Evolutionary conservation across 768 basidiomycete genomes (phyloP), one percentile per base, ranked within the genome.

Genomic region (Pleurotus citrinopileatus): DNA sequence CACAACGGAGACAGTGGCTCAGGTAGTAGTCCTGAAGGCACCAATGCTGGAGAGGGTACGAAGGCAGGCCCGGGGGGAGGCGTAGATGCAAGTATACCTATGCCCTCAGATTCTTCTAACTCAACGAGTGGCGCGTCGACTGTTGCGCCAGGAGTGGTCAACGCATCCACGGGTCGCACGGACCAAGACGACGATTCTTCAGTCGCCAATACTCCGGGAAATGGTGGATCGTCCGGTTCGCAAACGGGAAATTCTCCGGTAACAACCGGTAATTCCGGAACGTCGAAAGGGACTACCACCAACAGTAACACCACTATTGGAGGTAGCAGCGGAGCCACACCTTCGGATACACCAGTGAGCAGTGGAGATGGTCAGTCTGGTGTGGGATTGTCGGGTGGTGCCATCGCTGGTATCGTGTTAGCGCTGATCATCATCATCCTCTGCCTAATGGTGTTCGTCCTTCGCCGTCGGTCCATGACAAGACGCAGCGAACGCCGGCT

Each of bases 361-460:
- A 63, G 60, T 13, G 19, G 13, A 19, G 34, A 46, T 9, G 37
- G 58, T 23, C 56, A 27, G 57, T 55, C n/a, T 48, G 54, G 29
- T 43, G 61, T 63, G 17, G 67, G 67, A 9, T 37, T 80, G 2
- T 75, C 82, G 3, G 61, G 57, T 0, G 81, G 75, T 23, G 75
- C 71, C 20, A 76, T 84, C 43, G 80, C 75, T 7, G 83, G 67
- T 34, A 77, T 84, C 42, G 61, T 58, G 12, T 52, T 72, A 15
- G 25, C 42, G 3, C 25, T 64, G 3, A 60, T 71, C 40, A 54
- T 72, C 3, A 59, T 70, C 40, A 44, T 71, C 17, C 51, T 80
- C 7, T 61, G 56, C 4, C 47, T 79, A 10, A 25, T 74, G 19
- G 17, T 84, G 10, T 60, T 81, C 45, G 42, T 78, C 36, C 57